These are phyloP conservation scores for Claviceps monticola DNA, from an alignment of 2,329 filamentous ascomycete genomes.

Conservation along the genomic window DNA sequence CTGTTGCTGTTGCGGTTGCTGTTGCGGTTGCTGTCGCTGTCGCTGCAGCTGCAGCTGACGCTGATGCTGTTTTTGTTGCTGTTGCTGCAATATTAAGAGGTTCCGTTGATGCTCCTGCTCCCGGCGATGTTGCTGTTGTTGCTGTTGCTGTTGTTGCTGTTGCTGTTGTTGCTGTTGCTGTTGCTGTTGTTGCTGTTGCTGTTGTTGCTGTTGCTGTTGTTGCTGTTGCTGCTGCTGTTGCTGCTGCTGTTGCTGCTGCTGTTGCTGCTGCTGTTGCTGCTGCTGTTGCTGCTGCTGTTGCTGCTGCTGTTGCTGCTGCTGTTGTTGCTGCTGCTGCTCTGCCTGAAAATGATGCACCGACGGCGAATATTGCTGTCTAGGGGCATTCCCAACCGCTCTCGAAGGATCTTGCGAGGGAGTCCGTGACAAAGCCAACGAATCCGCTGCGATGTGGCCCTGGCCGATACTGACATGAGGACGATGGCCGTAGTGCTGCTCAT, in stretches of 20 bases:
- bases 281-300: background rate
- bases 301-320: background rate
- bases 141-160: no score
- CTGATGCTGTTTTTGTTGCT: no score
- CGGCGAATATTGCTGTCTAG: constrained; percentile 18
- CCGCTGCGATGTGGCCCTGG: constrained; percentile 21
- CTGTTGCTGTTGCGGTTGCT: background rate
- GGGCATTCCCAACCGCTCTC: constrained; percentile 18
- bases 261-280: background rate
- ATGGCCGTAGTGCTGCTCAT: constrained; percentile 28
- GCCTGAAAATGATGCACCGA: constrained; percentile 18
- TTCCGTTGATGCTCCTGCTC: no score
- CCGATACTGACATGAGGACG: constrained; percentile 25
- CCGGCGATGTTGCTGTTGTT: no score
- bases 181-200: background rate
- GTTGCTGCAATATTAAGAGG: no score
- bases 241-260: background rate
- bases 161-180: background rate
- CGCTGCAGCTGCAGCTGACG: no score
- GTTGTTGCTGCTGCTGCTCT: constrained; percentile 6
- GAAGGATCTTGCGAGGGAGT: constrained; percentile 29
- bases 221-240: background rate
- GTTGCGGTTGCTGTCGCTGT: no score
- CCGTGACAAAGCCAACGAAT: constrained; percentile 25
- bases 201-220: background rate